Evolutionary conservation across 768 basidiomycete species (phyloP), one percentile per base, ranked within the genome.

Genomic region (Auriscalpium vulgare): DNA sequence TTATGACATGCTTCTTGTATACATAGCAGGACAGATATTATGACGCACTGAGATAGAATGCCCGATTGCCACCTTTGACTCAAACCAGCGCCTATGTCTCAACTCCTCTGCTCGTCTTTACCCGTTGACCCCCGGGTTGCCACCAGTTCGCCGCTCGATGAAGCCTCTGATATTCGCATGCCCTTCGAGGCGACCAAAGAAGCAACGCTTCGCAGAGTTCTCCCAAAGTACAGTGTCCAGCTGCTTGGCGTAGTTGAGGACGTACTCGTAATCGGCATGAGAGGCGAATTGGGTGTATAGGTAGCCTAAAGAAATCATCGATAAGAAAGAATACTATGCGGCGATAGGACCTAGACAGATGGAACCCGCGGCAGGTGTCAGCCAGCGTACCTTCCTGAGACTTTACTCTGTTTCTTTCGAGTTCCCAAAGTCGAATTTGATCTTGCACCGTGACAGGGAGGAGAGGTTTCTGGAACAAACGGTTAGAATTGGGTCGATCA

Each of bases 401-500:
- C 65, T 89, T 87, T 10, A 98, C 75, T 53, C 97, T 82, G 68
- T 97, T 94, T 70, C 88, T 82, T 74, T 98, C 97, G 46, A 95
- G 77, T 71, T 99, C 95, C 94, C 97, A 99, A 16, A 98, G 77
- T 56, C 95, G 85, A 59, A 99, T 90, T 71, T 98, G 95, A 72
- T 99, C 95, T 66, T 97, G 94, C 0, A 99, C 95, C 0, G 97
- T 98, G 46, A 97, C 93, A 34, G 97, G 95, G 21, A 99, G 76
- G 13, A 98, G 74, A 9, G 95, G 95, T 66, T 91, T 91, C 91
- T 95, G 65, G 55, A 40, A 56, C 45, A 49, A n/a, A 9, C 46
- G 14, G 21, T 13, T 46, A 9, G 48, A n/a, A 21, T 52, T 35
- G 47, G 23, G 34, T 36, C 44, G 19, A 14, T 45, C 47, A 52